A percentile compares a stretch with the other conserved stretches of the same genome.
Conservation (phyloP, 23 red algal species). For the Agarophyton chilense region DNA sequence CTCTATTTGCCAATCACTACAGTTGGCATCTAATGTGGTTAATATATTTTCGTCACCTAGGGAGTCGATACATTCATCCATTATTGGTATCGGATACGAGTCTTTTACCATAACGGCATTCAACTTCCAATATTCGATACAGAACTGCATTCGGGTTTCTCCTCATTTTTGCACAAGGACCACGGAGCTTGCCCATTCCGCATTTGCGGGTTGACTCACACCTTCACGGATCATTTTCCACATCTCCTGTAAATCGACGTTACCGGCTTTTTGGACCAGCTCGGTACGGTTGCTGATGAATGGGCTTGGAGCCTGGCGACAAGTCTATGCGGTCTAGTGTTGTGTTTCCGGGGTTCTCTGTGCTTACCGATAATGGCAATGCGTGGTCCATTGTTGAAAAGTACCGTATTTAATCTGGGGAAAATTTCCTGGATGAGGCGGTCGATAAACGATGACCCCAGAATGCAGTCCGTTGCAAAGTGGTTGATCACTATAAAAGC, state of each 20-base stretch:
- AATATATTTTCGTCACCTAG: constrained; percentile 8
- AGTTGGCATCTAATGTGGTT: constrained; percentile 28
- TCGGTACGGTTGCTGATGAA: too few species aligned
- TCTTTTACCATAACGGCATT: constrained; percentile 13
- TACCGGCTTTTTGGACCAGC: too few species aligned
- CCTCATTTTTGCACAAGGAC: not conserved
- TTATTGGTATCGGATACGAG: constrained; percentile 11
- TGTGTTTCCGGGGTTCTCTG: too few species aligned
- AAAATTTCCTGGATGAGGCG: too few species aligned
- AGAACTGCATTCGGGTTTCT: not conserved
- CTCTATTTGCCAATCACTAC: constrained; percentile 15
- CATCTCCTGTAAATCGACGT: constrained; percentile 15
- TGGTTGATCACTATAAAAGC: too few species aligned
- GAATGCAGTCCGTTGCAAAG: too few species aligned
- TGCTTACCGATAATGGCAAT: too few species aligned
- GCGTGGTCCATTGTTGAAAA: too few species aligned
- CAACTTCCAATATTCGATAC: constrained; percentile 10
- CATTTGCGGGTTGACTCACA: constrained; percentile 7
- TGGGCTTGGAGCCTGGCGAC: too few species aligned
- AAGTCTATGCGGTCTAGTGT: too few species aligned
- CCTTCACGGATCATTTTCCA: not conserved
- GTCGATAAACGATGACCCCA: too few species aligned
- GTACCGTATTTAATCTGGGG: too few species aligned
- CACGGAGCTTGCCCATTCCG: not conserved
- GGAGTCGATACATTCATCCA: constrained; percentile 50